phyloP scores from a whole-genome alignment of 1,139 yeast species.

The Kazachstania sp. region DNA sequence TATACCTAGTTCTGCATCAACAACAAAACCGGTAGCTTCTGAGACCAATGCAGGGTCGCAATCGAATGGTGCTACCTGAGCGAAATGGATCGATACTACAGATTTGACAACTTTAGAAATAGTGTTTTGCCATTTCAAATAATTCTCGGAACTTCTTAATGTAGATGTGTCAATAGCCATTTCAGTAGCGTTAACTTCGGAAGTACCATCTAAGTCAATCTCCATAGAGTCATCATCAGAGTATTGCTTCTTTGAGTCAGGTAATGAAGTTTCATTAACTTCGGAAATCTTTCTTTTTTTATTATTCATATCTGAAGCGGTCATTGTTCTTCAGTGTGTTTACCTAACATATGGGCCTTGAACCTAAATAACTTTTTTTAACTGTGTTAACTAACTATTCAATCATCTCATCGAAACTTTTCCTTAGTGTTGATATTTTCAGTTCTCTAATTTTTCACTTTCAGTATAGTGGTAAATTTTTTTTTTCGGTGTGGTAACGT shows the following conservation, averaged over 20 bases:
- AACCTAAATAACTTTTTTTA: constrained; percentile 5
- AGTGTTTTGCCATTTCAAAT: constrained; percentile 64
- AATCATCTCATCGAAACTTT: constrained; percentile 3
- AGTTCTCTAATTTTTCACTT: constrained; percentile 5
- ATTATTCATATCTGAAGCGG: constrained; percentile 1
- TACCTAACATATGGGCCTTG: too few species aligned
- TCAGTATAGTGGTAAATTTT: too few species aligned
- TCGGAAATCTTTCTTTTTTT: constrained; percentile 13
- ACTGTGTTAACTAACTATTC: too few species aligned
- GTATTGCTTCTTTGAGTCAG: neutral
- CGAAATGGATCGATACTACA: constrained; percentile 83
- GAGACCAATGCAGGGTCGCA: constrained; percentile 75
- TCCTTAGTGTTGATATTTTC: constrained; percentile 7
- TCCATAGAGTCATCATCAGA: neutral
- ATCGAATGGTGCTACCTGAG: constrained; percentile 81
- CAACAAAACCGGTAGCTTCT: constrained; percentile 95
- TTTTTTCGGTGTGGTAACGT: too few species aligned
- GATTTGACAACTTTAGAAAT: constrained; percentile 75
- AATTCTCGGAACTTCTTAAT: constrained; percentile 17
- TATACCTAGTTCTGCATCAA: constrained; percentile 70
- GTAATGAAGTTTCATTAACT: neutral
- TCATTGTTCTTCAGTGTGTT: neutral
- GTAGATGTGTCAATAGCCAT: neutral
- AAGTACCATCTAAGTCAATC: constrained; percentile 1
- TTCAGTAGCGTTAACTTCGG: neutral